A percentile compares a stretch with the other conserved stretches of the same genome.
Evolutionary conservation across 202 grass and related monocot genomes (phyloP).

Genomic region (Schoenoplectus tabernaemontani): DNA sequence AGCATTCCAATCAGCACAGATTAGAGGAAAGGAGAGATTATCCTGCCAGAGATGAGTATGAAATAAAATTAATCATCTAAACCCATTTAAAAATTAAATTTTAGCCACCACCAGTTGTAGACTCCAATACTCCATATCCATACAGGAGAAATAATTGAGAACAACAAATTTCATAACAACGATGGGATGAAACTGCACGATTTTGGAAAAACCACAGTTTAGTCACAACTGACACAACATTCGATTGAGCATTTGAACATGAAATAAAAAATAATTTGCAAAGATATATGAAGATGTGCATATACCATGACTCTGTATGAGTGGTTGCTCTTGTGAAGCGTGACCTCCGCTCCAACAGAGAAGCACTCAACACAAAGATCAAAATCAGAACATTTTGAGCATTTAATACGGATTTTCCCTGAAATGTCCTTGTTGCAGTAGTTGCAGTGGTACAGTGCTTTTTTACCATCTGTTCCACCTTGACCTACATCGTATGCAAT

Average conservation of each 20-base stretch:
- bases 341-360: slow-evolving; percentile 86
- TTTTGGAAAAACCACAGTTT: background rate
- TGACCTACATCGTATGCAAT: slow-evolving; percentile 20
- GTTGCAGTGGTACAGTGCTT: slow-evolving; percentile 94
- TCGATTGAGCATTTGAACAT: slow-evolving; percentile 15
- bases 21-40: slow-evolving; percentile 87
- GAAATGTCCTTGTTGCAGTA: slow-evolving; percentile 99
- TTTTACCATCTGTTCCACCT: slow-evolving; percentile 65
- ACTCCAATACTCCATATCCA: background rate
- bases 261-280: too few relatives aligned
- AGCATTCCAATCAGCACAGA: slow-evolving; percentile 96
- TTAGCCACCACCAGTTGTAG: slow-evolving; percentile 2
- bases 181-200: background rate
- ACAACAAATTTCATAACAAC: background rate
- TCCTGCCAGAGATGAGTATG: slow-evolving; percentile 46
- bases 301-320: slow-evolving; percentile 90
- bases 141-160: background rate
- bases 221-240: background rate
- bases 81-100: background rate
- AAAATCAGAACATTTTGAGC: slow-evolving; percentile 93
- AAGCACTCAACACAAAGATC: slow-evolving; percentile 97
- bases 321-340: slow-evolving; percentile 81
- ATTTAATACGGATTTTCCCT: slow-evolving; percentile 96
- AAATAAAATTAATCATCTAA: background rate
- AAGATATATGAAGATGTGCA: too few relatives aligned